Base-by-base conservation (phyloP, 2,329 filamentous ascomycete species). In the Daldinia eschscholtzii region DNA sequence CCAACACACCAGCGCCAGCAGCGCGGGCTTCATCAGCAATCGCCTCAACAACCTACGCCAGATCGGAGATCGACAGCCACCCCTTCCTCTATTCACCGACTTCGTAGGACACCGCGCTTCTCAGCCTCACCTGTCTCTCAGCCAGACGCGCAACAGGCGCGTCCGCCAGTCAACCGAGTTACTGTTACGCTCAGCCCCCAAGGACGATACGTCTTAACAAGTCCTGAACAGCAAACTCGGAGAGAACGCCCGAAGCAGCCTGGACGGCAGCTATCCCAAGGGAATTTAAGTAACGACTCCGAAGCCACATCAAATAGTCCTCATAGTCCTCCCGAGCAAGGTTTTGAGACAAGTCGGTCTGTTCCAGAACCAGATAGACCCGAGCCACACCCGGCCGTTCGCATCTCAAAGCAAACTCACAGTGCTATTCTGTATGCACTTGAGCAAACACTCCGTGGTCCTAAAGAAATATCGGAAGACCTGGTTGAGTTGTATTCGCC, bases 381-480 rank as follows among this genome's bases (percentile, higher is more conserved):
- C 57, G 79, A 82, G 61, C 80, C 83, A 46, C 84, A 86, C 70
- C 83, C 84, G 6, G 81, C 82, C 61, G 79, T 86, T 68, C 89
- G 89, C 76, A 91, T 98, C 80, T 97, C 94, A 55, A 91, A 89
- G 74, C 90, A 92, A 72, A 97, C 93, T 53, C 92, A 93, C 72
- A 93, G 92, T 80, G 95, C 96, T 41, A 94, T 99, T 78, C 91
- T 97, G 75, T 98, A 92, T 84, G 90, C 94, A 41, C 88, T 98
- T 64, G 94, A 98, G 84, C 93, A 97, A 83, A 93, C 93, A 41
- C 87, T 98, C 73, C 91, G 94, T 73, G 88, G 91, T 53, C 94
- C 95, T 1, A 88, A 93, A 73, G 84, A 89, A 56, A 97, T 98
- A 81, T 97, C 94, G 7, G 87, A 92, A 26, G 94, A 97, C 80